These are phyloP conservation scores for Aspergillus sp. DNA, from an alignment of 2,329 filamentous ascomycete species.

Conservation along the genomic window DNA sequence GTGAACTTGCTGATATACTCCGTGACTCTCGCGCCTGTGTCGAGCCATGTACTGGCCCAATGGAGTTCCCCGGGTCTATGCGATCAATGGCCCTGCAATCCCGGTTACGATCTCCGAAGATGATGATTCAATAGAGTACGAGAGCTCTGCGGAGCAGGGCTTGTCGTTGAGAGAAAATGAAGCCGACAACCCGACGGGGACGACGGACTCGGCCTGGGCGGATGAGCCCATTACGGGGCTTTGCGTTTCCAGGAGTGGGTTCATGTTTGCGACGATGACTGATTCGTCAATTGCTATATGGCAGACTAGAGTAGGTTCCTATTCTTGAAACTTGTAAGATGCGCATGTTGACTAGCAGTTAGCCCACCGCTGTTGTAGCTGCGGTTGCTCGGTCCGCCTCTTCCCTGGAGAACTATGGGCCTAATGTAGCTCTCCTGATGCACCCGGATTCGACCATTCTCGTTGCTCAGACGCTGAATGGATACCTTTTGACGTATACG, in stretches of 20 bases:
- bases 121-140: slow-evolving; percentile 20
- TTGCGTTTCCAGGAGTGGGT: slow-evolving; percentile 74
- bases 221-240: slow-evolving; percentile 72
- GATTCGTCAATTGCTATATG: slow-evolving; percentile 84
- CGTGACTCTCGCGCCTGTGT: slow-evolving; percentile 29
- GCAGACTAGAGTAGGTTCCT: slow-evolving; percentile 78
- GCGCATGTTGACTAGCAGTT: slow-evolving; percentile 32
- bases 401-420: slow-evolving; percentile 80
- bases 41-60: slow-evolving; percentile 54
- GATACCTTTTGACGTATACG: slow-evolving; percentile 93
- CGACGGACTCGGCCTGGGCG: slow-evolving; percentile 41
- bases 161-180: slow-evolving; percentile 29
- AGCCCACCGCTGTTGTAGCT: slow-evolving; percentile 88
- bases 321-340: slow-evolving; percentile 8
- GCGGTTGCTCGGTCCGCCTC: slow-evolving; percentile 77
- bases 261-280: slow-evolving; percentile 86
- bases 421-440: slow-evolving; percentile 80
- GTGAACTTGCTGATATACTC: slow-evolving; percentile 32
- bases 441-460: slow-evolving; percentile 90
- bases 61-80: slow-evolving; percentile 52
- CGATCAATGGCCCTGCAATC: slow-evolving; percentile 48
- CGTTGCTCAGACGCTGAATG: slow-evolving; percentile 80
- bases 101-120: slow-evolving; percentile 31
- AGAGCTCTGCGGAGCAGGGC: slow-evolving; percentile 23
- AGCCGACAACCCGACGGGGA: slow-evolving; percentile 27